These are phyloP conservation scores for Geotrichum candidum DNA, from an alignment of 1,139 yeast genomes.

Conservation along the genomic window DNA sequence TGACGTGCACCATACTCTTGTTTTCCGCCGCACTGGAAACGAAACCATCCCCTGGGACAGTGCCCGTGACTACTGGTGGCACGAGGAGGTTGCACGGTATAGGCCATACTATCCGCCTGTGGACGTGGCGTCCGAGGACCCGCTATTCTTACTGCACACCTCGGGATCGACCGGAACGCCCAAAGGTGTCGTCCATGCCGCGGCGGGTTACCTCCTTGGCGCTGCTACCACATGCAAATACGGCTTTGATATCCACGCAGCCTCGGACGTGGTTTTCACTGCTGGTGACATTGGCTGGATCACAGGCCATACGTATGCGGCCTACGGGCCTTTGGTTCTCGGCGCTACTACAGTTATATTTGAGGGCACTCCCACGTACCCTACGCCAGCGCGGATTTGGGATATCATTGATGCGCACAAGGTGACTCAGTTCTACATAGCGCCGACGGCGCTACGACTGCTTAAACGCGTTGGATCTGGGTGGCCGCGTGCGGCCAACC, in stretches of 20 bases:
- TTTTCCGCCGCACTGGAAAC: conserved; percentile 68
- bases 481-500: conserved; percentile 53
- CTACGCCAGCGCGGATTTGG: conserved; percentile 75
- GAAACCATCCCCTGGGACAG: conserved; percentile 55
- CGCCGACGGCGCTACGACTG: conserved; percentile 82
- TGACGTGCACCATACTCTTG: conserved; percentile 60
- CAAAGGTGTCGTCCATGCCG: conserved; percentile 65
- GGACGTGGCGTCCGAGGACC: conserved; percentile 57
- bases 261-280: conserved; percentile 65
- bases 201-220: conserved; percentile 74
- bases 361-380: conserved; percentile 85
- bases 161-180: conserved; percentile 69
- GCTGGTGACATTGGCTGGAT: conserved; percentile 92
- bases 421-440: conserved; percentile 80
- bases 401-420: conserved; percentile 71
- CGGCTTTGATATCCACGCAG: conserved; percentile 63
- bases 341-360: conserved; percentile 80
- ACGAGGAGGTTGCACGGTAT: conserved; percentile 62
- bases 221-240: conserved; percentile 66
- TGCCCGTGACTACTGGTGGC: conserved; percentile 76
- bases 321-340: conserved; percentile 69
- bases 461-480: conserved; percentile 77
- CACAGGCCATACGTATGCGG: conserved; percentile 79
- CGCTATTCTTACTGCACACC: conserved; percentile 57
- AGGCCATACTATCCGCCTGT: conserved; percentile 58